Evolutionary conservation across 164 flowering plant species (phyloP).

Genomic region (Sextonia rubra): DNA sequence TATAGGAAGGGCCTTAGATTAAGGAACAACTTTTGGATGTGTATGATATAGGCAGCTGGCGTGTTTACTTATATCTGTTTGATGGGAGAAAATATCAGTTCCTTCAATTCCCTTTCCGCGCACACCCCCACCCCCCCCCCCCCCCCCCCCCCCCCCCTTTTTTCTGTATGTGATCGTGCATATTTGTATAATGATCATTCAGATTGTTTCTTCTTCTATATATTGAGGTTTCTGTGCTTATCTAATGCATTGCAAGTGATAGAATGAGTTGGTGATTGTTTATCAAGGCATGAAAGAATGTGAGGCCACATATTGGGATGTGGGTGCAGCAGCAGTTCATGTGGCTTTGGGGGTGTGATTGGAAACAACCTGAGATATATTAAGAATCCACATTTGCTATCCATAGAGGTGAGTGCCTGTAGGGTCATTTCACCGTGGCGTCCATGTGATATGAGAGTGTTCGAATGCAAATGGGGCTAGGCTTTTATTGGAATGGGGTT

Average conservation of each 20-base stretch:
- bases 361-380: constrained; percentile 71
- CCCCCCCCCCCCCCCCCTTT: too few species aligned
- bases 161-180: neutral
- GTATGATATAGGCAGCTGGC: too few species aligned
- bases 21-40: too few species aligned
- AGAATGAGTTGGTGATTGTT: constrained; percentile 7
- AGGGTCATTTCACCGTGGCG: neutral
- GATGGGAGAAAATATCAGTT: constrained; percentile 14
- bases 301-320: constrained; percentile 74
- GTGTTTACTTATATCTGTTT: constrained; percentile 73
- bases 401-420: neutral
- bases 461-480: too few species aligned
- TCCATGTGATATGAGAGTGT: too few species aligned
- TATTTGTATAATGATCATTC: neutral
- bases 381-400: neutral
- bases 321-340: constrained; percentile 88
- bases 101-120: neutral
- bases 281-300: constrained; percentile 61
- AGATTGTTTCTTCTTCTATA: neutral
- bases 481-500: too few species aligned
- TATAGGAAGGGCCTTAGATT: too few species aligned
- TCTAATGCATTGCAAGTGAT: neutral
- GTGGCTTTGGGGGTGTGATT: constrained; percentile 94
- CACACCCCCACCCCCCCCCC: too few species aligned
- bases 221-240: neutral